Evolutionary conservation across 306 rosid genomes (phyloP), one percentile per base, ranked within the genome.

Genomic region (Malus domestica): DNA sequence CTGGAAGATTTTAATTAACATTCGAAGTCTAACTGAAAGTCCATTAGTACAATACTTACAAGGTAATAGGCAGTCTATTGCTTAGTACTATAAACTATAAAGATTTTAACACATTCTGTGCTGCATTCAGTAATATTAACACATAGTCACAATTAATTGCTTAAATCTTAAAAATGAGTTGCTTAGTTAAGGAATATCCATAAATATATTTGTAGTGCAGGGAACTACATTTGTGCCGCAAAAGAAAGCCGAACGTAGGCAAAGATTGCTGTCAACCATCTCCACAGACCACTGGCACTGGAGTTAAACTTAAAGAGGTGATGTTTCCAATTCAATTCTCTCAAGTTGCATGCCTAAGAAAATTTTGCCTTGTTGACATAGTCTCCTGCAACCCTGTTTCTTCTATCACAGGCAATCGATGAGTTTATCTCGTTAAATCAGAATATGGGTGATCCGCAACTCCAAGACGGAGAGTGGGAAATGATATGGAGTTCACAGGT

Each of bases 401-500:
- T 45, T 71, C 74, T 80, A 52, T 42, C 65, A 62, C 90, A 90
- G 98, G 98, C 93, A 75, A 89, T 92, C 42, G 84, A 95, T 81
- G 89, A 89, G 82, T 75, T 95, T 18, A 67, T 90, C 81, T 88
- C 89, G 72, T 68, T 74, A 16, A 38, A 87, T 77, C 80, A 66
- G 73, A 83, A 79, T 13, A 57, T 15, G 68, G 84, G 76, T 71
- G 90, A 89, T 70, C 78, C 79, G 27, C 92, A 90, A 77, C 89
- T 92, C 71, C 81, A 83, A 62, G 97, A 89, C 79, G 98, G 98
- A 23, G 96, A 92, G 75, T 92, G 98, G 97, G 83, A 83, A 77
- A 86, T 95, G 97, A 44, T 89, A 71, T 95, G 98, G 98, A 95
- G 97, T 83, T 90, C 98, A 42, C 98, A 95, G 97, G 98, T 95